Percentiles rank a stretch among this genome's conserved stretches.
phyloP scores from a whole-genome alignment of 192 early-diverging fungal genomes.

The Spinellus fusiger region DNA sequence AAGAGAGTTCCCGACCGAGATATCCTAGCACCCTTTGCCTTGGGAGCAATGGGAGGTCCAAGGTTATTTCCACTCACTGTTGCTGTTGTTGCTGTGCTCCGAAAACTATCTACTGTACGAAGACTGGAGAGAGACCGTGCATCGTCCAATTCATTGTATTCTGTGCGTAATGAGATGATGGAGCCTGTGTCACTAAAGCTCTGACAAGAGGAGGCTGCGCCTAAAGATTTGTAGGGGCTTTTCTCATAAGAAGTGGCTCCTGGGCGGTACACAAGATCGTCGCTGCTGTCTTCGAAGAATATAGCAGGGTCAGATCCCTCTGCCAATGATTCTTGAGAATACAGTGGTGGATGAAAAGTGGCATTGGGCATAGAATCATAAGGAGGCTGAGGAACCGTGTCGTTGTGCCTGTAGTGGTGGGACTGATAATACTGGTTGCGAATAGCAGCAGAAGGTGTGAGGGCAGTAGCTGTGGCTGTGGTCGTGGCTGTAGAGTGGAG shows the following conservation, averaged over 20 bases:
- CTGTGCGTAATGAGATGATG: constrained; percentile 13
- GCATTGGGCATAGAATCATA: not conserved
- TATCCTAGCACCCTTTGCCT: not conserved
- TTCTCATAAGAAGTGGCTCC: not conserved
- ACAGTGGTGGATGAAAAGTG: not conserved
- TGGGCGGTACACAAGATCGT: constrained; percentile 20
- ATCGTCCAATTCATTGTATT: constrained; percentile 20
- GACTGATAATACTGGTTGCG: constrained; percentile 26
- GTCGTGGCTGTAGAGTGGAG: not conserved
- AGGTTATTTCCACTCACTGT: not conserved
- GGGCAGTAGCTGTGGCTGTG: not conserved
- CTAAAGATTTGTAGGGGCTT: not conserved
- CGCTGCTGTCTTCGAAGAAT: not conserved
- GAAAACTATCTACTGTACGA: constrained; percentile 8
- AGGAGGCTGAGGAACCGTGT: not conserved
- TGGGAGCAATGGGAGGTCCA: not conserved
- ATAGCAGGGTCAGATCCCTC: not conserved
- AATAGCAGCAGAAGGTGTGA: constrained; percentile 27
- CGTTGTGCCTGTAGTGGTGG: constrained; percentile 4
- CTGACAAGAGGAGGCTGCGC: constrained; percentile 5
- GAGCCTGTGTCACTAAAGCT: constrained; percentile 15
- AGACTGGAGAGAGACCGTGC: constrained; percentile 12
- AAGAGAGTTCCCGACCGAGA: constrained; percentile 5
- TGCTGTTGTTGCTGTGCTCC: not conserved
- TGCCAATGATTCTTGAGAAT: not conserved